phyloP scores from a whole-genome alignment of 306 rosid species.

The Delonix regia region DNA sequence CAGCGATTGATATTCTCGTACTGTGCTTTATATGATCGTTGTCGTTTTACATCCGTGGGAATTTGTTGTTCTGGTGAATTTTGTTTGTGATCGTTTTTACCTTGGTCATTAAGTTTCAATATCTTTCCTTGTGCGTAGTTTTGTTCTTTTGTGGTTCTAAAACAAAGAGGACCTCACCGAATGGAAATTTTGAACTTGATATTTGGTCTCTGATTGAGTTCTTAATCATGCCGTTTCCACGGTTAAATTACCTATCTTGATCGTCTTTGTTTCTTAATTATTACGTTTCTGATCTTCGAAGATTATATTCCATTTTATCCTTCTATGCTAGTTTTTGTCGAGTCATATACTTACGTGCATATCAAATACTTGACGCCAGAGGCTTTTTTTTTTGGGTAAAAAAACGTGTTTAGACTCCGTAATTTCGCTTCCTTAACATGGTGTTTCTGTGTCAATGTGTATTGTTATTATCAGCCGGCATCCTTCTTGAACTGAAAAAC shows the following conservation, averaged over 20 bases:
- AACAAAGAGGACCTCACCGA: slow-evolving; percentile 2
- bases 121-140: not conserved
- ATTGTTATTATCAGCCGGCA: not conserved
- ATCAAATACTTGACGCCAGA: not conserved
- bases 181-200: slow-evolving; percentile 11
- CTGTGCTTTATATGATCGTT: slow-evolving; percentile 6
- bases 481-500: not conserved
- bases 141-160: not conserved
- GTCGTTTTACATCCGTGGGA: not conserved
- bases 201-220: slow-evolving; percentile 7
- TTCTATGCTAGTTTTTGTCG: not conserved
- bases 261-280: not conserved
- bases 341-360: not conserved
- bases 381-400: not conserved
- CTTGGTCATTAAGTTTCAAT: not conserved
- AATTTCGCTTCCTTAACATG: not conserved
- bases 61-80: slow-evolving; percentile 6
- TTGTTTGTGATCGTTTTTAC: slow-evolving; percentile 15
- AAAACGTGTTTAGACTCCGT: not conserved
- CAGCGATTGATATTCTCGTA: not conserved
- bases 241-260: not conserved
- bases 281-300: not conserved
- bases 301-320: not conserved
- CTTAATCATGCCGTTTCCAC: not conserved
- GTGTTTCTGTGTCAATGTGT: not conserved